Evolutionary conservation across 371 early-diverging fungal genomes (phyloP).

Genomic region (Dichotomocladium elegans): DNA sequence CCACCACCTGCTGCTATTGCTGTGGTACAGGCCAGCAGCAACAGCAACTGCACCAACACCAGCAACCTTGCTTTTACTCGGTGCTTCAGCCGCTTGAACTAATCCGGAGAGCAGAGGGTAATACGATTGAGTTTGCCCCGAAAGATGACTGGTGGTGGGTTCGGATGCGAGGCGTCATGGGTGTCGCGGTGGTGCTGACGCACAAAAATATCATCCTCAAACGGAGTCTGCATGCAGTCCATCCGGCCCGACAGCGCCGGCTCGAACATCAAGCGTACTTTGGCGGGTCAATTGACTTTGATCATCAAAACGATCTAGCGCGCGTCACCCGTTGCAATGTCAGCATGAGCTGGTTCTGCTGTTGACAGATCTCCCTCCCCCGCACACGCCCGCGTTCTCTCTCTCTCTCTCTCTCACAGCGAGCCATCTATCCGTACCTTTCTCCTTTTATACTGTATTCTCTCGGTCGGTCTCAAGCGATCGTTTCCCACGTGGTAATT

Average conservation of each 20-base stretch:
- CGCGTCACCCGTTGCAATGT: not conserved
- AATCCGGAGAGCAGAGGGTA: too few relatives aligned
- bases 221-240: slow-evolving; percentile 9
- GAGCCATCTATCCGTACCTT: not conserved
- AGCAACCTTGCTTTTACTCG: too few relatives aligned
- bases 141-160: not conserved
- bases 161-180: not conserved
- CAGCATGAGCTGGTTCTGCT: slow-evolving; percentile 8
- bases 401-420: not conserved
- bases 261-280: slow-evolving; percentile 4
- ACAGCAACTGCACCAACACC: not conserved
- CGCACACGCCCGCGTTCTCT: not conserved
- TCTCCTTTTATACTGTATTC: too few relatives aligned
- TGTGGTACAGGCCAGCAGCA: too few relatives aligned
- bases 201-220: slow-evolving; percentile 6
- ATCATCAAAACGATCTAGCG: not conserved
- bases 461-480: too few relatives aligned
- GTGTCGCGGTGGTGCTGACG: slow-evolving; percentile 4
- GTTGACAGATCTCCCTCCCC: not conserved
- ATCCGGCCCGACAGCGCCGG: slow-evolving; percentile 1
- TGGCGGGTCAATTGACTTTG: slow-evolving; percentile 2
- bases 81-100: too few relatives aligned
- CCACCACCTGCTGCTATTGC: too few relatives aligned
- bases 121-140: too few relatives aligned
- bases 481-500: too few relatives aligned